A percentile compares a stretch with the other conserved stretches of the same genome.
These are phyloP conservation scores for Rhodamnia rubescens DNA, from an alignment of 345 rosid genomes.

Conservation along the genomic window DNA sequence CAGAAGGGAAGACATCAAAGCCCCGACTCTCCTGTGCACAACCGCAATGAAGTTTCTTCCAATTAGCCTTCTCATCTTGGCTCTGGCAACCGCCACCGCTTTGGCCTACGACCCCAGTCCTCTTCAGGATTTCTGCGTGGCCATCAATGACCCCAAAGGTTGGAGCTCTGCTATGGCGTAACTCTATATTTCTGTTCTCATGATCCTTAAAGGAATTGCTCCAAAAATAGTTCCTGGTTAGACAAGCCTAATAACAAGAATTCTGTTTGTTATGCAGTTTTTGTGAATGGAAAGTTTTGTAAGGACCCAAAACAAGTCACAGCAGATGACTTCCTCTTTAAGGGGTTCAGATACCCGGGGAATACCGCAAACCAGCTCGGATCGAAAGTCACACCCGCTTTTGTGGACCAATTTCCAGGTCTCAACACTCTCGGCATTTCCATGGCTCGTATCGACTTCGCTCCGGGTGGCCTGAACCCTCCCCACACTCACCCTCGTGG, in stretches of 20 bases:
- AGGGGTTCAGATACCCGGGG: neutral
- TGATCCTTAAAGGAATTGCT: neutral
- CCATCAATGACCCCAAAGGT: neutral
- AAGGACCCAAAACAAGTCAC: neutral
- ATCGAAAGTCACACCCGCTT: neutral
- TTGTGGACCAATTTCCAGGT: neutral
- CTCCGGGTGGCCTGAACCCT: neutral
- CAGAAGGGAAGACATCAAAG: neutral
- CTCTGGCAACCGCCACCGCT: neutral
- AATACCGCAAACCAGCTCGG: neutral
- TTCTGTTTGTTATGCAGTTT: neutral
- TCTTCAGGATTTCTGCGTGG: neutral
- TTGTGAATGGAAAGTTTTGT: neutral
- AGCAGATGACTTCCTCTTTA: neutral
- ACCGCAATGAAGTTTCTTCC: neutral
- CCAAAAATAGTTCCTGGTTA: neutral
- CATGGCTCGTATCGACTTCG: neutral
- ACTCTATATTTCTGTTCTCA: neutral
- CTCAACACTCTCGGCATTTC: neutral
- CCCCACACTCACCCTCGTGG: neutral
- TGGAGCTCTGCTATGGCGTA: neutral
- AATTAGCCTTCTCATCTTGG: neutral
- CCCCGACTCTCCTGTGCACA: neutral
- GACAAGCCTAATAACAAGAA: neutral
- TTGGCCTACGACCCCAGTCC: neutral